A percentile compares a stretch with the other conserved stretches of the same genome.
Evolutionary conservation across 2,329 filamentous ascomycete genomes (phyloP).

Genomic region (Epichloe hybrida): DNA sequence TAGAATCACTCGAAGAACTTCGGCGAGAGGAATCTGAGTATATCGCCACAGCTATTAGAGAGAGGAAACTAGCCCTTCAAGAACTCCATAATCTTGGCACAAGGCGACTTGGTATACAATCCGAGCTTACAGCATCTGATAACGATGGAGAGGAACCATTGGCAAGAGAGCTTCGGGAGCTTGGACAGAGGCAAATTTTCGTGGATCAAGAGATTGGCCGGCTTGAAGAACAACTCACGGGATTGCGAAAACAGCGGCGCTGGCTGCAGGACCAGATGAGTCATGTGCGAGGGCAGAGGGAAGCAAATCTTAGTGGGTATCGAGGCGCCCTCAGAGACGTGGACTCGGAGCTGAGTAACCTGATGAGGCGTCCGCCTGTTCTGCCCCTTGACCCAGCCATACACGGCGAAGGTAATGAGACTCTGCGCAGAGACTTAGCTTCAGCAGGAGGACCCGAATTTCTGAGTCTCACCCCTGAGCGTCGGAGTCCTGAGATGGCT

Average conservation of each 20-base stretch:
- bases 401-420: conserved; percentile 12
- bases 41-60: conserved; percentile 40
- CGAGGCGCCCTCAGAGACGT: conserved; percentile 52
- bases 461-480: conserved; percentile 44
- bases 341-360: conserved; percentile 44
- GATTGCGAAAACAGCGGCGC: conserved; percentile 46
- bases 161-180: conserved; percentile 44
- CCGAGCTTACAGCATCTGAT: conserved; percentile 41
- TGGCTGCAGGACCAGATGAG: conserved; percentile 46
- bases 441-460: conserved; percentile 38
- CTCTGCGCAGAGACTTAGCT: conserved; percentile 7
- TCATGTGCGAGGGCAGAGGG: conserved; percentile 49
- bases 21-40: conserved; percentile 56
- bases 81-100: conserved; percentile 40
- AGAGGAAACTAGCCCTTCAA: conserved; percentile 43
- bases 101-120: conserved; percentile 34
- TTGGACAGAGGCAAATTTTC: conserved; percentile 38
- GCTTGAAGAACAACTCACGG: conserved; percentile 49
- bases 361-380: conserved; percentile 45
- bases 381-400: conserved; percentile 37
- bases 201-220: conserved; percentile 51
- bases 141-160: conserved; percentile 42
- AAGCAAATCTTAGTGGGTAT: conserved; percentile 61
- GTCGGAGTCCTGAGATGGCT: conserved; percentile 57
- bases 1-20: conserved; percentile 49